Conservation (phyloP, 805 yeast species). For the Zygoascus biomembranicola region DNA sequence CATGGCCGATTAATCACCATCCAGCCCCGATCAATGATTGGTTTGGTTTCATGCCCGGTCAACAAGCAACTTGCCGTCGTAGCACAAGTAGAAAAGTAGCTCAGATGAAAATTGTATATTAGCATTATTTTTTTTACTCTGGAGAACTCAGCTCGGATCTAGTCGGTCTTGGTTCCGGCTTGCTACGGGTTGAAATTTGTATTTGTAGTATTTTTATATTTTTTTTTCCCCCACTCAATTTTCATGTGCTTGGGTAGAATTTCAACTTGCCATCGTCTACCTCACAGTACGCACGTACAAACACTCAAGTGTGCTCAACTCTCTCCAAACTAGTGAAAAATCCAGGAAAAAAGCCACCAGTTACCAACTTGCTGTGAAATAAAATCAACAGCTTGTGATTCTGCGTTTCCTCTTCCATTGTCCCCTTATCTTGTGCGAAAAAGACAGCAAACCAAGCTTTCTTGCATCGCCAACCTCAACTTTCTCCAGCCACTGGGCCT, state of each 20-base stretch:
- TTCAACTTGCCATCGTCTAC: no score
- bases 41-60: conserved; percentile 16
- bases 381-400: no score
- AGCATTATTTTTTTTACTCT: no score
- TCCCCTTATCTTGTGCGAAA: neutral
- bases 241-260: no score
- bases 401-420: neutral
- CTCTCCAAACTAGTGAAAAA: no score
- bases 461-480: neutral
- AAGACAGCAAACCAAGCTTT: neutral
- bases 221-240: no score
- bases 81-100: no score
- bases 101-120: no score
- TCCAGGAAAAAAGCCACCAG: no score
- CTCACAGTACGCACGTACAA: no score
- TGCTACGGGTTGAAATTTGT: neutral
- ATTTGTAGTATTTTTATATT: neutral
- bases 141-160: neutral
- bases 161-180: neutral
- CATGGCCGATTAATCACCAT: conserved; percentile 13
- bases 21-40: conserved; percentile 1
- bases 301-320: no score
- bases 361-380: no score
- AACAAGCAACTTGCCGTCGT: conserved; percentile 1
- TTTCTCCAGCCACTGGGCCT: conserved; percentile 1